Evolutionary conservation across 1,139 yeast species (phyloP), one percentile per base, ranked within the genome.

Genomic region (Protomyces inouyei): DNA sequence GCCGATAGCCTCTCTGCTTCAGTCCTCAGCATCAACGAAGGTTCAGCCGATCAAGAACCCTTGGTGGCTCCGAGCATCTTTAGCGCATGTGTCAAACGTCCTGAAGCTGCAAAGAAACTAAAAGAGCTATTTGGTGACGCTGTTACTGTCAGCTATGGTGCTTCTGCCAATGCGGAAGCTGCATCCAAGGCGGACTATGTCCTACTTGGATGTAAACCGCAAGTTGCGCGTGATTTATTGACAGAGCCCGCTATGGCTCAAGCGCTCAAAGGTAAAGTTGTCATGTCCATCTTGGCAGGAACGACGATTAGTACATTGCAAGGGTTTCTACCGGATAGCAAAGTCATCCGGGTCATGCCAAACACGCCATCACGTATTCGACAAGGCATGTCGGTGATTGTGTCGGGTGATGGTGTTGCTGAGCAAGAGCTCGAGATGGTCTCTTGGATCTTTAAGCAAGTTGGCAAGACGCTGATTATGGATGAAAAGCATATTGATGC

Each of bases 341-440:
- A 73, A 57, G 85, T 92, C 56, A 90, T 95, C 57, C 84, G 96
- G 70, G 96, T 95, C n/a, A 92, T 95, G 96, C 93, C 98, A 66
- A 93, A 93, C 76, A 93, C 98, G 0, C 98, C 98, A 3, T 95
- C 97, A 52, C 86, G 80, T 67, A 76, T 78, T 75, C 97, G 97
- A 6, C 84, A 86, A 72, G 98, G 98, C 61, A 90, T 95, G 82
- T 97, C 98, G 8, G 92, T 90, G 28, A 85, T 93, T 28, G 83
- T 78, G 51, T 38, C 76, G 82, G 78, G 80, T 82, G 68, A 77
- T 86, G 68, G 80, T 86, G 55, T 77, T 80, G 57, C 66, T 65
- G 54, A 68, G 69, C 35, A 66, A 67, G 64, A 69, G 66, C 85
- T 90, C 57, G 83, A 88, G 21, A 43, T 67, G 91, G 96, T 52